Evolutionary conservation across 2,329 filamentous ascomycete genomes (phyloP).

Genomic region (Plenodomus lindquistii): DNA sequence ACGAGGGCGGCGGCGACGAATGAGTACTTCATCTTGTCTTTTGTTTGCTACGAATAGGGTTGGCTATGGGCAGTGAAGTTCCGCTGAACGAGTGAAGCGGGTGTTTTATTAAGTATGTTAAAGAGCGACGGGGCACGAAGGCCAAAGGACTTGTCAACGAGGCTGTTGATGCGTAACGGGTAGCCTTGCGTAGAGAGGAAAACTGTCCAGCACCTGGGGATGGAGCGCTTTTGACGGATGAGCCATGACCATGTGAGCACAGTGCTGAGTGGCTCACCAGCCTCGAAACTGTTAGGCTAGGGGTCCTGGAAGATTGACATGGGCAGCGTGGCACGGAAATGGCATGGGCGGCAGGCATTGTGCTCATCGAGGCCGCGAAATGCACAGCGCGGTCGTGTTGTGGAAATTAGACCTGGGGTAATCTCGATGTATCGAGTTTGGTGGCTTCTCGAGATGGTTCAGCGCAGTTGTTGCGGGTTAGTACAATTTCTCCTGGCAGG

Average conservation of each 20-base stretch:
- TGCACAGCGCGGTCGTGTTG: constrained; percentile 20
- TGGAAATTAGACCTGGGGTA: constrained; percentile 28
- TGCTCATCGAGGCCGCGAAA: constrained; percentile 29
- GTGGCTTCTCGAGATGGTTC: neutral
- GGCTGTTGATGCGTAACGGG: constrained; percentile 36
- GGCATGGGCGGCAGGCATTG: constrained; percentile 28
- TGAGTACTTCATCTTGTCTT: constrained; percentile 72
- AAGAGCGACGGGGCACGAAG: constrained; percentile 44
- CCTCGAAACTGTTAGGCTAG: constrained; percentile 33
- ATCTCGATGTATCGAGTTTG: neutral
- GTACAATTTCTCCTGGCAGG: constrained; percentile 4
- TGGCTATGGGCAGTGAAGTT: constrained; percentile 54
- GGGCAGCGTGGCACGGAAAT: constrained; percentile 24
- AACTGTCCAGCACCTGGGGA: constrained; percentile 23
- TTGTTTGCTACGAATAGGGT: constrained; percentile 38
- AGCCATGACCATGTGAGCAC: constrained; percentile 23
- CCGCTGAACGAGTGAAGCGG: constrained; percentile 89
- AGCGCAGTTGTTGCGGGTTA: neutral
- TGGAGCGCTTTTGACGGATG: constrained; percentile 35
- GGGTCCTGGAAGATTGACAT: constrained; percentile 37
- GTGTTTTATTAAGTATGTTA: constrained; percentile 48
- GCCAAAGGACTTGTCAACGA: constrained; percentile 39
- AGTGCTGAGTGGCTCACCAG: constrained; percentile 12
- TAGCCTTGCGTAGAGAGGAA: constrained; percentile 37
- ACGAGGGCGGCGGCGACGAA: constrained; percentile 63